Percentiles rank a stretch among this genome's conserved stretches.
Conservation (phyloP, 306 rosid genomes). For the Sindora glabra region DNA sequence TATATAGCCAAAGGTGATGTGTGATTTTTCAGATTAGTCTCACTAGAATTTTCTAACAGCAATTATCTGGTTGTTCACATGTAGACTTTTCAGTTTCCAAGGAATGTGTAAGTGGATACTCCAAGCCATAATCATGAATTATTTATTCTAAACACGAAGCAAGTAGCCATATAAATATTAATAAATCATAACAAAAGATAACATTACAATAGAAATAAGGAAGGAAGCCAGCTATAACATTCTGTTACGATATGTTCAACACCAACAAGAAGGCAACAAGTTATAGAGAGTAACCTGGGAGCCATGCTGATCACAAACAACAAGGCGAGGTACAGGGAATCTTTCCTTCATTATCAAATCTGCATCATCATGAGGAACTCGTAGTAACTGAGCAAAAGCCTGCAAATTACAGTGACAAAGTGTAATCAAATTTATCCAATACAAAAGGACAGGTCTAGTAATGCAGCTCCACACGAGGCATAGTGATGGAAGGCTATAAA, state of each 20-base stretch:
- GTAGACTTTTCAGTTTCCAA: neutral
- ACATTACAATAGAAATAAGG: neutral
- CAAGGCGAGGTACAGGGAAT: conserved; percentile 94
- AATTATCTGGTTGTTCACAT: neutral
- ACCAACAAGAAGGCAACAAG: neutral
- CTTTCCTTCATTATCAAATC: conserved; percentile 74
- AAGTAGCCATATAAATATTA: neutral
- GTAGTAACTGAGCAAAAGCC: conserved; percentile 90
- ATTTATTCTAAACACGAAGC: neutral
- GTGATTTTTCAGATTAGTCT: neutral
- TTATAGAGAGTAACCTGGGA: conserved; percentile 61
- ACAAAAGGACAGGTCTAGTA: neutral
- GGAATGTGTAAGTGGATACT: neutral
- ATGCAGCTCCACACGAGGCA: neutral
- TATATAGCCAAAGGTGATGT: neutral
- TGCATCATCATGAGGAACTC: conserved; percentile 73
- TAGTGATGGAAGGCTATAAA: neutral
- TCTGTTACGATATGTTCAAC: neutral
- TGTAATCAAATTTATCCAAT: conserved; percentile 1
- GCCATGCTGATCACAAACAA: conserved; percentile 93
- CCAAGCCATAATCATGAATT: neutral
- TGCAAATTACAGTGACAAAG: conserved; percentile 20
- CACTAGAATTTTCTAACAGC: neutral
- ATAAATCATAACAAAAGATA: neutral
- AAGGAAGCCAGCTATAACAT: neutral